Evolutionary conservation across 441 rosid genomes (phyloP).

Genomic region (Pelargonium citronellum): DNA sequence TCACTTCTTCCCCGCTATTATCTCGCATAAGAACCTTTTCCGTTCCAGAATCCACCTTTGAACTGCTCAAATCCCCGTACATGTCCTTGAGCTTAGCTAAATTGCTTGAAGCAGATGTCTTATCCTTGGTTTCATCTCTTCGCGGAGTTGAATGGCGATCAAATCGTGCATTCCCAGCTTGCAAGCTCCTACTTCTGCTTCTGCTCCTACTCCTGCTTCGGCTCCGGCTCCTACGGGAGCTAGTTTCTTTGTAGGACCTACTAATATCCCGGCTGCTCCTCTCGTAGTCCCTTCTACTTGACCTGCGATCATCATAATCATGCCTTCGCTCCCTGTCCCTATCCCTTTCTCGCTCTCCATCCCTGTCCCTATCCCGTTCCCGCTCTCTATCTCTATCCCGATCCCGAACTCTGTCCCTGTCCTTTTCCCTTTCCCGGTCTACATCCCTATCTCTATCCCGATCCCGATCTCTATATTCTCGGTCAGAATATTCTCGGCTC

Average conservation of each 20-base stretch:
- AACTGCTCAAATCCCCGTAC: conserved; percentile 58
- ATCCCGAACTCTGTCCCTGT: conserved; percentile 26
- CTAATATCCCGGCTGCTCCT: conserved; percentile 31
- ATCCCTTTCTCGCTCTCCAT: conserved; percentile 24
- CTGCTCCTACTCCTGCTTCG: conserved; percentile 61
- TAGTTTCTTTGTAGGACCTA: conserved; percentile 37
- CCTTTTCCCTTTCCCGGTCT: conserved; percentile 23
- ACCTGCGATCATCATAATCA: conserved; percentile 53
- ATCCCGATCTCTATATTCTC: conserved; percentile 38
- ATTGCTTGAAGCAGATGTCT: conserved; percentile 49
- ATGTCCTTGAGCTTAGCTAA: conserved; percentile 86
- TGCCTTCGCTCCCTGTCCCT: conserved; percentile 47
- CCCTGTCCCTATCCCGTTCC: conserved; percentile 25
- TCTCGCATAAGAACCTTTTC: conserved; percentile 55
- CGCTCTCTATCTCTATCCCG: conserved; percentile 26
- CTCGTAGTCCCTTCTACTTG: conserved; percentile 42
- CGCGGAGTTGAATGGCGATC: conserved; percentile 51
- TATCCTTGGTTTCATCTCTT: conserved; percentile 46
- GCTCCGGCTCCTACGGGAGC: conserved; percentile 34
- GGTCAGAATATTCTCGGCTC: conserved; percentile 63
- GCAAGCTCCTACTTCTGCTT: conserved; percentile 61
- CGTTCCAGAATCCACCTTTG: conserved; percentile 40
- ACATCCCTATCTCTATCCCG: conserved; percentile 25
- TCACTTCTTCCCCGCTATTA: conserved; percentile 70
- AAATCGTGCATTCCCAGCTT: conserved; percentile 31